These are phyloP conservation scores for Peniophora sp. DNA, from an alignment of 1,284 basidiomycete species.

Conservation along the genomic window DNA sequence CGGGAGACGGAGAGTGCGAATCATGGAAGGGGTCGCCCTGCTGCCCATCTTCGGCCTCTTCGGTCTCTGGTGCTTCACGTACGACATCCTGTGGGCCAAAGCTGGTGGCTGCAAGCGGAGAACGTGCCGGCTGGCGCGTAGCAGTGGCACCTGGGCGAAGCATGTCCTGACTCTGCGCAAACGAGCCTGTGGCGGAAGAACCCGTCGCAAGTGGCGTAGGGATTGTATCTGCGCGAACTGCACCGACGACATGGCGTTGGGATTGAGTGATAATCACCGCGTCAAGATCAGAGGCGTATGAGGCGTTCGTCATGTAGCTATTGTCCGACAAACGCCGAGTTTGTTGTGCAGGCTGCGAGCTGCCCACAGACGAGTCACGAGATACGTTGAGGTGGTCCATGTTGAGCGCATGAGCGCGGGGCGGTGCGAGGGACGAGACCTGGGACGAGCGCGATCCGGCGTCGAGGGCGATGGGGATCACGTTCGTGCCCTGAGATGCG, in stretches of 20 bases:
- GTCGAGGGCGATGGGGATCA: constrained; percentile 71
- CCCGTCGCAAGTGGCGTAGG: constrained; percentile 39
- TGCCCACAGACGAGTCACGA: constrained; percentile 41
- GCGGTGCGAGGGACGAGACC: constrained; percentile 36
- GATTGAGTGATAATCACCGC: constrained; percentile 69
- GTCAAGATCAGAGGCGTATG: constrained; percentile 69
- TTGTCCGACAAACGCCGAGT: constrained; percentile 37
- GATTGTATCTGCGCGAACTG: constrained; percentile 72
- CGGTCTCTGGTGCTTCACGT: constrained; percentile 41
- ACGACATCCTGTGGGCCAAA: constrained; percentile 65
- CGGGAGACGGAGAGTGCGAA: constrained; percentile 33
- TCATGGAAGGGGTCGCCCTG: constrained; percentile 58
- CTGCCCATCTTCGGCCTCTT: constrained; percentile 19
- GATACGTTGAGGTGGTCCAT: constrained; percentile 58
- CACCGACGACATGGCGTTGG: constrained; percentile 63
- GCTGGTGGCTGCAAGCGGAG: constrained; percentile 62
- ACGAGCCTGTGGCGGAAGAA: constrained; percentile 21
- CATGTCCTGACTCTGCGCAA: constrained; percentile 21
- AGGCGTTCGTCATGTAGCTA: constrained; percentile 67
- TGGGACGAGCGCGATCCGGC: constrained; percentile 11
- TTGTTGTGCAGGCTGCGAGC: constrained; percentile 11
- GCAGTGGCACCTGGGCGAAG: constrained; percentile 16
- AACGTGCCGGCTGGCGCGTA: constrained; percentile 39
- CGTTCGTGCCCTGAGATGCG: constrained; percentile 68
- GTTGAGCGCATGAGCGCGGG: constrained; percentile 52